Evolutionary conservation across 495 filamentous ascomycete species (phyloP), one percentile per base, ranked within the genome.

Genomic region (Penicillium longicatenatum): DNA sequence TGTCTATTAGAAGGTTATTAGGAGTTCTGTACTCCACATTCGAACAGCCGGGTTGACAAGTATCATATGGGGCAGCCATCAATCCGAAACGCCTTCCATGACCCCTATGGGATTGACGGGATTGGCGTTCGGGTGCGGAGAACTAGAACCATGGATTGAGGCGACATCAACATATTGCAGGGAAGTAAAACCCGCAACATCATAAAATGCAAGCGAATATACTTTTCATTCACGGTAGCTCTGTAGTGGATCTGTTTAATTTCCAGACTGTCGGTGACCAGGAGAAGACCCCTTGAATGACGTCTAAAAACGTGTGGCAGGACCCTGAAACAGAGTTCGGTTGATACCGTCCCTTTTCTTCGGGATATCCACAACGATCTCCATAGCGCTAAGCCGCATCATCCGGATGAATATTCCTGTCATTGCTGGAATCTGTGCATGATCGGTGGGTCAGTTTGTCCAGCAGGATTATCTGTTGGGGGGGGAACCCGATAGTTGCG

Each of bases 71-170:
- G 21, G n/a, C 14, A 42, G 26, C 20, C 49, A 44, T 59, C 44
- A 61, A 57, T 29, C 14, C 61, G 62, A 65, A 65, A 65, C 62
- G 24, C 12, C 14, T 50, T 37, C 46, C 29, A 22, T 20, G 47
- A 19, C 30, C 30, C 47, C 31, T 35, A 14, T 24, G 21, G 12
- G 21, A 16, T 33, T 35, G 44, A 9, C 22, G 14, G 30, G 48
- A 51, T 47, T 41, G 58, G 49, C 24, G 42, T 45, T 50, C 47
- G 51, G 46, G 24, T 59, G 55, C 33, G 52, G 50, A 53, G 56
- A 43, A 50, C 9, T 19, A 26, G 35, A 50, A 44, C n/a, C 41
- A 7, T n/a, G 41, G 41, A 21, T 44, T 21, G n/a, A 19, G 21
- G 16, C 10, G n/a, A 19, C 17, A 20, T 19, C 41, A 44, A 44